Evolutionary conservation across 2,329 filamentous ascomycete genomes (phyloP).

Genomic region (Colletotrichum karsti): DNA sequence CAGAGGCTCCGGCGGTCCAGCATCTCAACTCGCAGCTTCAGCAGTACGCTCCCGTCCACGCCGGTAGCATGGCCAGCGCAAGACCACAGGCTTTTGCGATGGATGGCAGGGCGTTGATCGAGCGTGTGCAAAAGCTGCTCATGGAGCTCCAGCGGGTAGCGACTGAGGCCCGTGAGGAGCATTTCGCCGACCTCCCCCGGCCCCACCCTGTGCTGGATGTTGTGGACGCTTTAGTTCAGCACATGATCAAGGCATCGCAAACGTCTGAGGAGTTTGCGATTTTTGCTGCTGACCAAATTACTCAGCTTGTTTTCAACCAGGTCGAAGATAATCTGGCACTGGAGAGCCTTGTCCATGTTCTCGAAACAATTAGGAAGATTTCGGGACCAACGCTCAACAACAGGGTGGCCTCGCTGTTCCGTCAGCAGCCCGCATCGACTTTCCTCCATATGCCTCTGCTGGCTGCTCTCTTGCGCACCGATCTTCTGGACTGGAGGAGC

Average conservation of each 20-base stretch:
- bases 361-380: conserved; percentile 69
- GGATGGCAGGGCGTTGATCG: conserved; percentile 61
- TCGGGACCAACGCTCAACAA: conserved; percentile 61
- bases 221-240: conserved; percentile 67
- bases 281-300: conserved; percentile 68
- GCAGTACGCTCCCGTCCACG: conserved; percentile 64
- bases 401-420: conserved; percentile 64
- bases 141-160: conserved; percentile 65
- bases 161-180: conserved; percentile 63
- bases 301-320: conserved; percentile 62
- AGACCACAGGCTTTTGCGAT: conserved; percentile 56
- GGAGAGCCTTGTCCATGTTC: conserved; percentile 69
- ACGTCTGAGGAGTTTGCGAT: conserved; percentile 67
- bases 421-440: conserved; percentile 62
- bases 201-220: conserved; percentile 69
- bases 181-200: conserved; percentile 66
- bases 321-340: conserved; percentile 65
- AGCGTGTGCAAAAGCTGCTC: conserved; percentile 66
- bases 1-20: conserved; percentile 63
- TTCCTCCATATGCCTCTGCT: conserved; percentile 68
- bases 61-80: conserved; percentile 55
- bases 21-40: conserved; percentile 62
- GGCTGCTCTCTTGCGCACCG: conserved; percentile 64
- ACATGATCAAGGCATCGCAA: conserved; percentile 71
- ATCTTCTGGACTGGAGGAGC: conserved; percentile 69